phyloP scores from a whole-genome alignment of 2,329 filamentous ascomycete species.

The Exophiala spinifera region DNA sequence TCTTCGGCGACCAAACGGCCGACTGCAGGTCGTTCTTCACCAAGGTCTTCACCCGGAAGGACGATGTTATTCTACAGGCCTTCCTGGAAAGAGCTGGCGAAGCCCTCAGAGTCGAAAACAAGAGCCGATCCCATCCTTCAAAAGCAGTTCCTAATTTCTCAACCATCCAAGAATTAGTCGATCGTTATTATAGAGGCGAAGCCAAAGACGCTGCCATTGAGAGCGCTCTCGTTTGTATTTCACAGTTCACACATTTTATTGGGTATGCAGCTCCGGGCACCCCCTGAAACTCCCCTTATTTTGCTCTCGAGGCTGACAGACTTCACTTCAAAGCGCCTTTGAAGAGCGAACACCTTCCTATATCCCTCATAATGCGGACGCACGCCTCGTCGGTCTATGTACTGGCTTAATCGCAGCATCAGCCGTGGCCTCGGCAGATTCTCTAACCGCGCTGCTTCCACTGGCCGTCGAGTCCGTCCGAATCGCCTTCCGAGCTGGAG shows the following conservation, averaged over 20 bases:
- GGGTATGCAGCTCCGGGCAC: conserved; percentile 34
- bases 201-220: conserved; percentile 40
- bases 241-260: conserved; percentile 44
- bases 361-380: conserved; percentile 36
- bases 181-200: conserved; percentile 31
- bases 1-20: conserved; percentile 48
- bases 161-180: conserved; percentile 31
- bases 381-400: conserved; percentile 42
- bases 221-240: conserved; percentile 43
- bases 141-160: conserved; percentile 31
- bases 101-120: conserved; percentile 42
- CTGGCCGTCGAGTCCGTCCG: conserved; percentile 42
- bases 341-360: conserved; percentile 42
- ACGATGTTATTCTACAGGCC: conserved; percentile 40
- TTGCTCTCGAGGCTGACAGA: conserved; percentile 15
- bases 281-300: neutral
- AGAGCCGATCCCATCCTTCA: conserved; percentile 29
- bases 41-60: conserved; percentile 41
- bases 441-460: conserved; percentile 42
- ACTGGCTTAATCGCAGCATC: conserved; percentile 43
- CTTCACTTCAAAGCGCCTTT: conserved; percentile 36
- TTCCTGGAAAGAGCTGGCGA: conserved; percentile 45
- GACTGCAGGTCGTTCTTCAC: conserved; percentile 43
- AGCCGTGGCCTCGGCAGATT: conserved; percentile 40
- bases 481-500: conserved; percentile 44